A percentile compares a stretch with the other conserved stretches of the same genome.
phyloP scores from a whole-genome alignment of 2,329 filamentous ascomycete genomes.

The Aspergillus cejpii region DNA sequence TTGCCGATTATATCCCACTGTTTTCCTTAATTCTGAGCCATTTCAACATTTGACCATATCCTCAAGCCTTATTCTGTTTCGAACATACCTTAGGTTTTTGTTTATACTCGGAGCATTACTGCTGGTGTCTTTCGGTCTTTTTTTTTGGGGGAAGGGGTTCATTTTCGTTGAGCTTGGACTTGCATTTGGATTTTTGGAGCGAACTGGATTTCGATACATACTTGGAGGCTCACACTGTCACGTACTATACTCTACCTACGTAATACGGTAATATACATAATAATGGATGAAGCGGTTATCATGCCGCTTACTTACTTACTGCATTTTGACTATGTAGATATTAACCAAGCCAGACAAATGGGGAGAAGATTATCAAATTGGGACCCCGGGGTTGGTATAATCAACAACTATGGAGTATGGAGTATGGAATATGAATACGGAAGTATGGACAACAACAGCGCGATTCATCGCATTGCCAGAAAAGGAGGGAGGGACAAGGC shows the following conservation, averaged over 20 bases:
- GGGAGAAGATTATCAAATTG: constrained; percentile 9
- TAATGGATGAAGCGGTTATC: constrained; percentile 11
- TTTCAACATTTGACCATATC: constrained; percentile 7
- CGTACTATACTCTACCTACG: constrained; percentile 18
- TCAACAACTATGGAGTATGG: too few relatives aligned
- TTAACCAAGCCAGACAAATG: too few relatives aligned
- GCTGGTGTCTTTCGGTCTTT: constrained; percentile 13
- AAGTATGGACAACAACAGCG: too few relatives aligned
- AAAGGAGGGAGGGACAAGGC: too few relatives aligned
- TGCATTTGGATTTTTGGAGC: constrained; percentile 27
- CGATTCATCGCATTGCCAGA: too few relatives aligned
- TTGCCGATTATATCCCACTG: too few relatives aligned
- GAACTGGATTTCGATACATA: constrained; percentile 22
- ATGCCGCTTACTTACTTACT: not conserved
- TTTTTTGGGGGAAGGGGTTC: too few relatives aligned
- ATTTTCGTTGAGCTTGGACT: constrained; percentile 11
- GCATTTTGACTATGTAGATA: too few relatives aligned
- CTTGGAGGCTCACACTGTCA: constrained; percentile 15
- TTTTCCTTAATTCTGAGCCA: too few relatives aligned
- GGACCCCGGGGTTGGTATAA: not conserved
- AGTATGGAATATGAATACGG: too few relatives aligned
- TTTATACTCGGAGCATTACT: constrained; percentile 14
- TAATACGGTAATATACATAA: constrained; percentile 14
- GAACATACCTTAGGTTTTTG: constrained; percentile 8
- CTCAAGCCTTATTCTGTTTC: constrained; percentile 1